phyloP scores from a whole-genome alignment of 1,284 basidiomycete species.

The Cryptococcus wingfieldii region DNA sequence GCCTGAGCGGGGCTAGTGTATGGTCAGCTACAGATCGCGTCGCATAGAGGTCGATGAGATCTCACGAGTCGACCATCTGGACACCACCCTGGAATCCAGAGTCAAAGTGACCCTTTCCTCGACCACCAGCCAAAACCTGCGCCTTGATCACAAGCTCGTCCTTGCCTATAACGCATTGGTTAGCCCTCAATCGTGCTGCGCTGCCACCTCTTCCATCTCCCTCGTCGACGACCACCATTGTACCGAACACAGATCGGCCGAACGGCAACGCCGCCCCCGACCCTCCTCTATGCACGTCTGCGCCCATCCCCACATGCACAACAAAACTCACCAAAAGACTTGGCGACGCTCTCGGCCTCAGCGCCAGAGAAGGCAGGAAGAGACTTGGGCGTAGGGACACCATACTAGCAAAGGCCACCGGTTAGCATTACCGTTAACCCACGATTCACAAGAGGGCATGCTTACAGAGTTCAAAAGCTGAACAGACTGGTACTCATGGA shows the following conservation, averaged over 20 bases:
- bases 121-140: constrained; percentile 96
- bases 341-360: constrained; percentile 85
- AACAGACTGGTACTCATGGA: constrained; percentile 98
- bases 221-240: background rate
- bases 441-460: constrained; percentile 4
- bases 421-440: background rate
- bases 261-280: background rate
- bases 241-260: background rate
- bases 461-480: constrained; percentile 84
- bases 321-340: constrained; percentile 68
- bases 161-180: constrained; percentile 51
- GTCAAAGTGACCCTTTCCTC: constrained; percentile 97
- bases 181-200: background rate
- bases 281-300: background rate
- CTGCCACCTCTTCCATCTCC: no score
- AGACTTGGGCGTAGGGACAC: constrained; percentile 92
- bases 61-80: constrained; percentile 84
- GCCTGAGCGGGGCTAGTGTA: constrained; percentile 75
- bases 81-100: constrained; percentile 97
- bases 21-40: background rate
- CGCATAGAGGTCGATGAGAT: constrained; percentile 13
- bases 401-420: constrained; percentile 64
- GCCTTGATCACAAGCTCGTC: constrained; percentile 85
- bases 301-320: background rate
- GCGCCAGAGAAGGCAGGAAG: constrained; percentile 79